Base-by-base conservation (phyloP, 305 asterid species). In the Fraxinus platypoda region DNA sequence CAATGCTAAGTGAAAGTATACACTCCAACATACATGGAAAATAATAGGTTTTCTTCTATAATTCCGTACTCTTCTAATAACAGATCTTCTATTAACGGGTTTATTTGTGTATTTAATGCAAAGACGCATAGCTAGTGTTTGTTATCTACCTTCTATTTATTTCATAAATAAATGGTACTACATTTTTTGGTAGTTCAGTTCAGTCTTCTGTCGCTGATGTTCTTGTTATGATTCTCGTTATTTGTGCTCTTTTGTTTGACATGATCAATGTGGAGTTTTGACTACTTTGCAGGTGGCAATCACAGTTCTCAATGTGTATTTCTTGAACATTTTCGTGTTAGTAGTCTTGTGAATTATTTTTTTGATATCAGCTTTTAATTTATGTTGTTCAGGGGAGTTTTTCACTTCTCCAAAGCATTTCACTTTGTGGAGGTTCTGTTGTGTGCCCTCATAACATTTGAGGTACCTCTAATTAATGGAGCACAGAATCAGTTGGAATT, bases 371-470 rank as follows among this genome's bases (percentile, higher is more conserved):
- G 0, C 62, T 49, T 49, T 43, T 74, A 80, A 11, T 75, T 37
- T 25, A 5, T 75, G 62, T 83, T 57, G 23, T 81, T 77, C 84
- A 92, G 97, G 93, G 85, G 87, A 26, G 46, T 46, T 23, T 75
- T 84, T 82, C 87, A 72, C 78, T 82, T 80, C 79, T 88, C 84
- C 76, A 90, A 85, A 84, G 82, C 85, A 28, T 82, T 88, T 82
- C 77, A 17, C 83, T 83, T 90, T 76, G 26, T 81, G 88, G 85
- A 83, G 86, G 84, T 88, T 78, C 86, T 91, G 41, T 43, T 90
- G 49, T 88, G 85, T 87, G 79, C 81, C 76, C 83, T 85, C 35
- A 88, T 85, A 28, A 80, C 90, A 59, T 86, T 91, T 80, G 91
- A 90, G 79, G 80, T 78, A 38, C 87, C 92, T 77, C 59, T 90